Percentiles rank a stretch among this genome's conserved stretches.
These are phyloP conservation scores for Mortierella sp. DNA, from an alignment of 371 early-diverging fungal species.

Conservation along the genomic window DNA sequence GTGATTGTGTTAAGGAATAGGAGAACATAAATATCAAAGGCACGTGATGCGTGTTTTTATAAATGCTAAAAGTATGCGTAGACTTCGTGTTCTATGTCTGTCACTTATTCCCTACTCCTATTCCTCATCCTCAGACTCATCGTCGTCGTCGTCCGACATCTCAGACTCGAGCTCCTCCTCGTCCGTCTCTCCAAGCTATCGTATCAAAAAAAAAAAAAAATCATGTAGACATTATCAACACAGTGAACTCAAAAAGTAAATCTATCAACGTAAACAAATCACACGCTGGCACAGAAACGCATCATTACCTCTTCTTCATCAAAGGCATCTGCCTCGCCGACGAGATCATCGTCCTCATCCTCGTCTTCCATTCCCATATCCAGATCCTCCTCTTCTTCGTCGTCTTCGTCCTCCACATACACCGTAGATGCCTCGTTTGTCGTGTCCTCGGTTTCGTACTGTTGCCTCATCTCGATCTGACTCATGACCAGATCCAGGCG, in stretches of 20 bases:
- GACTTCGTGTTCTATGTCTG: too few species aligned
- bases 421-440: slow-evolving; percentile 58
- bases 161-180: slow-evolving; percentile 16
- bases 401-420: slow-evolving; percentile 72
- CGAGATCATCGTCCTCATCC: slow-evolving; percentile 55
- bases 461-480: slow-evolving; percentile 72
- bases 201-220: background rate
- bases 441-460: slow-evolving; percentile 58
- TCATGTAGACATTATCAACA: too few species aligned
- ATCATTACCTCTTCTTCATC: slow-evolving; percentile 55
- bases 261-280: too few species aligned
- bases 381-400: slow-evolving; percentile 60
- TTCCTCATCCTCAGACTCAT: background rate
- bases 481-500: slow-evolving; percentile 81
- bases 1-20: too few species aligned
- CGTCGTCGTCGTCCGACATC: slow-evolving; percentile 20
- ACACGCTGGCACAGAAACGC: too few species aligned
- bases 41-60: too few species aligned
- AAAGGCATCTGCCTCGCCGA: slow-evolving; percentile 51
- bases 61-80: too few species aligned
- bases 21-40: too few species aligned
- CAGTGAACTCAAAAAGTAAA: too few species aligned
- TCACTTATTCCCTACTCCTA: too few species aligned
- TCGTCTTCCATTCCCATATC: slow-evolving; percentile 53
- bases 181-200: background rate